A percentile compares a stretch with the other conserved stretches of the same genome.
phyloP scores from a whole-genome alignment of 306 rosid species.

The Senna siamea region DNA sequence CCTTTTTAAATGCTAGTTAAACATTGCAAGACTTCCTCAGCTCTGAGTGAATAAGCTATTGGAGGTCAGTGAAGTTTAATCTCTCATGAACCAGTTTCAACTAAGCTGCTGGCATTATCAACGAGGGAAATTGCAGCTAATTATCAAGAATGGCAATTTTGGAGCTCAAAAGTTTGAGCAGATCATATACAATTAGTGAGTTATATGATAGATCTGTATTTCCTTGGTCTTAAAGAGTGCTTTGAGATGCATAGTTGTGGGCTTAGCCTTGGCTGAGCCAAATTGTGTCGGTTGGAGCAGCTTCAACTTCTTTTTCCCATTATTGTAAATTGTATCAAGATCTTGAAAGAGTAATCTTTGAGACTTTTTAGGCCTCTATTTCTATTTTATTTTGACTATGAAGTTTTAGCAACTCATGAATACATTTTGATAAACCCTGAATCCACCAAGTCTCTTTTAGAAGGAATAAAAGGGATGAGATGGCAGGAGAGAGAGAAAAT shows the following conservation, averaged over 20 bases:
- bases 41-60: conserved; percentile 25
- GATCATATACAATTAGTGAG: conserved; percentile 26
- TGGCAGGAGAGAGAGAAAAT: too few relatives aligned
- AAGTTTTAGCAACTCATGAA: too few relatives aligned
- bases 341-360: background rate
- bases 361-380: background rate
- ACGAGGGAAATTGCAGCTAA: background rate
- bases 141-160: conserved; percentile 22
- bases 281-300: background rate
- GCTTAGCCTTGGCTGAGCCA: background rate
- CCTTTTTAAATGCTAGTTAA: conserved; percentile 14
- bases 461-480: too few relatives aligned
- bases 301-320: background rate
- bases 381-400: too few relatives aligned
- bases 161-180: conserved; percentile 5
- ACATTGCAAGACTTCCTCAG: conserved; percentile 19
- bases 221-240: too few relatives aligned
- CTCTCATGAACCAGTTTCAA: conserved; percentile 25
- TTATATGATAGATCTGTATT: background rate
- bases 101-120: conserved; percentile 15
- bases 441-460: too few relatives aligned
- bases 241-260: background rate
- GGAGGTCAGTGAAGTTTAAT: conserved; percentile 26
- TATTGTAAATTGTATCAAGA: background rate
- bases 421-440: too few relatives aligned